These are phyloP conservation scores for Colletotrichum caudatum DNA, from an alignment of 2,329 filamentous ascomycete species.

Conservation along the genomic window DNA sequence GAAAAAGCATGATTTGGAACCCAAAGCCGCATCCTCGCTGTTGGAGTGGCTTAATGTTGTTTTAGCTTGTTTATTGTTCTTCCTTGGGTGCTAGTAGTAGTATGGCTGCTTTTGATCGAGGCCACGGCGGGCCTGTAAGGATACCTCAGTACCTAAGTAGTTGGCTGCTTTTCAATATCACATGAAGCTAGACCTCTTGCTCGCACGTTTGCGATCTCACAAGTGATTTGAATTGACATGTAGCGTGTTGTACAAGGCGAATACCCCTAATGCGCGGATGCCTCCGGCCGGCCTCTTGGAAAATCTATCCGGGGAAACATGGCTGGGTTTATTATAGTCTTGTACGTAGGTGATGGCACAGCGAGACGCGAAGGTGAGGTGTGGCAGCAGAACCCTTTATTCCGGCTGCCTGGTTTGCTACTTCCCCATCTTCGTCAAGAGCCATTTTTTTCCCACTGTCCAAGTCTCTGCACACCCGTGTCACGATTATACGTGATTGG, in stretches of 20 bases:
- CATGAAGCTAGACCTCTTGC: conserved; percentile 32
- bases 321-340: neutral
- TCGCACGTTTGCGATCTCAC: neutral
- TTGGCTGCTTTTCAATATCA: conserved; percentile 27
- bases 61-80: conserved; percentile 18
- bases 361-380: too few relatives aligned
- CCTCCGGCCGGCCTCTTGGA: neutral
- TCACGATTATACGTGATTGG: neutral
- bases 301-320: too few relatives aligned
- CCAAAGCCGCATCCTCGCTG: conserved; percentile 35
- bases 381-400: too few relatives aligned
- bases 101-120: conserved; percentile 34
- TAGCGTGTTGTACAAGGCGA: neutral
- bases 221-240: neutral
- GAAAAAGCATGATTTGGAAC: conserved; percentile 39
- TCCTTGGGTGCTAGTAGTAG: conserved; percentile 31
- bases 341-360: too few relatives aligned
- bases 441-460: neutral
- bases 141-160: conserved; percentile 26
- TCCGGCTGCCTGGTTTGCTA: too few relatives aligned
- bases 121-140: conserved; percentile 27
- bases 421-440: too few relatives aligned
- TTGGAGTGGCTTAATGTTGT: conserved; percentile 33
- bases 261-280: neutral
- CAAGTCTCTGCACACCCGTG: neutral